These are phyloP conservation scores for Blastobotrys arbuscula DNA, from an alignment of 1,139 yeast genomes.

Conservation along the genomic window DNA sequence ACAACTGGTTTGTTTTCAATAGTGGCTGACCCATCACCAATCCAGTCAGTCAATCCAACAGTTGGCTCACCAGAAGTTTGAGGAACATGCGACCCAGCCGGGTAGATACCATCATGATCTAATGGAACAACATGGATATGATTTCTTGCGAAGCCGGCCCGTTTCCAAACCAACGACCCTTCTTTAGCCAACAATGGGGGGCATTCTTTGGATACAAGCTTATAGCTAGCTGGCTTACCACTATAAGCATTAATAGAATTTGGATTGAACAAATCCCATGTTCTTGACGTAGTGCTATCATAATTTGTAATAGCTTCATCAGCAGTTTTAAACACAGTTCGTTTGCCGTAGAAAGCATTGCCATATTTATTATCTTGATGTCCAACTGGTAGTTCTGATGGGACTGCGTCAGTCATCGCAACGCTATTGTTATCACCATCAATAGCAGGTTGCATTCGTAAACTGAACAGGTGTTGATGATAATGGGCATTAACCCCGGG, in stretches of 20 bases:
- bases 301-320: constrained; percentile 60
- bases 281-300: constrained; percentile 56
- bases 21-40: constrained; percentile 27
- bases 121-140: constrained; percentile 67
- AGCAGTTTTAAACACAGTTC: constrained; percentile 58
- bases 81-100: constrained; percentile 64
- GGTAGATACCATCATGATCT: constrained; percentile 56
- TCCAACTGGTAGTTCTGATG: constrained; percentile 44
- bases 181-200: constrained; percentile 68
- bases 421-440: constrained; percentile 82
- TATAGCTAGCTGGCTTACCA: constrained; percentile 69
- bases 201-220: constrained; percentile 71
- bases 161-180: constrained; percentile 68
- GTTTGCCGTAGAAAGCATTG: constrained; percentile 62
- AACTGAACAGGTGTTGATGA: constrained; percentile 79
- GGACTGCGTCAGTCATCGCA: constrained; percentile 59
- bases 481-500: constrained; percentile 80
- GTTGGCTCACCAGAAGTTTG: constrained; percentile 61
- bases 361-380: constrained; percentile 40
- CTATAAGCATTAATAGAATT: constrained; percentile 59
- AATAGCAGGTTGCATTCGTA: constrained; percentile 72
- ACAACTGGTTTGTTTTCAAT: constrained; percentile 54
- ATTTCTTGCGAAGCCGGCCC: constrained; percentile 77
- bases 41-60: constrained; percentile 31
- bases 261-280: constrained; percentile 80